These are phyloP conservation scores for Termitomyces sp. DNA, from an alignment of 768 basidiomycete species.

Conservation along the genomic window DNA sequence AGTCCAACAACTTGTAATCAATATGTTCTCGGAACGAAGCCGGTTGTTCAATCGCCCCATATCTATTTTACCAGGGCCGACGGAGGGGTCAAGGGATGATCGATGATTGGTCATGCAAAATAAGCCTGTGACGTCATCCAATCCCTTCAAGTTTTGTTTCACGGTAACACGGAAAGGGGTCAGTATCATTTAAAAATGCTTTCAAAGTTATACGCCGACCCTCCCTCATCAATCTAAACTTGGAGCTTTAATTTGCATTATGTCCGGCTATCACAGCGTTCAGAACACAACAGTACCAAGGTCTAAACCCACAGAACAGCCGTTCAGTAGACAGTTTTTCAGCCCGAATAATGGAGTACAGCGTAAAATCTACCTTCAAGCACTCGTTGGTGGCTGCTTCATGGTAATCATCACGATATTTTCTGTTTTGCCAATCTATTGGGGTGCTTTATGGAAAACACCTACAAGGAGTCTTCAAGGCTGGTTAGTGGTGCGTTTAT, in stretches of 20 bases:
- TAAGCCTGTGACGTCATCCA: not conserved
- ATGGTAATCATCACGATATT: constrained; percentile 13
- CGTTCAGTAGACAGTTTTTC: constrained; percentile 9
- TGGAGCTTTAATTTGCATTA: not conserved
- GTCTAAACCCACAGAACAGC: not conserved
- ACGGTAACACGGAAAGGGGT: not conserved
- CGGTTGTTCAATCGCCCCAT: too few relatives aligned
- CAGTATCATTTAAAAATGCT: not conserved
- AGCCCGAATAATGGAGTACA: constrained; percentile 2
- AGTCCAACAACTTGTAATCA: too few relatives aligned
- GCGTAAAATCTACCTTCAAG: constrained; percentile 13
- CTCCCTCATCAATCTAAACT: not conserved
- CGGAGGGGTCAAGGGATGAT: too few relatives aligned
- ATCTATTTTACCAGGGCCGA: too few relatives aligned
- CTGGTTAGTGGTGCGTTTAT: constrained; percentile 17
- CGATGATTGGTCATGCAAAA: not conserved
- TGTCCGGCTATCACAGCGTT: not conserved
- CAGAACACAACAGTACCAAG: not conserved
- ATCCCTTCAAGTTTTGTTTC: not conserved
- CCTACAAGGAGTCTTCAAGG: constrained; percentile 14
- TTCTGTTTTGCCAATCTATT: constrained; percentile 17
- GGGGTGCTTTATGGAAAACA: constrained; percentile 18
- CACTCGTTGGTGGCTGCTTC: constrained; percentile 8
- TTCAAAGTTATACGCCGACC: not conserved
- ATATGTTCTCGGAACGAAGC: too few relatives aligned